Conservation (phyloP, 495 filamentous ascomycete genomes). For the Durotheca rogersii region DNA sequence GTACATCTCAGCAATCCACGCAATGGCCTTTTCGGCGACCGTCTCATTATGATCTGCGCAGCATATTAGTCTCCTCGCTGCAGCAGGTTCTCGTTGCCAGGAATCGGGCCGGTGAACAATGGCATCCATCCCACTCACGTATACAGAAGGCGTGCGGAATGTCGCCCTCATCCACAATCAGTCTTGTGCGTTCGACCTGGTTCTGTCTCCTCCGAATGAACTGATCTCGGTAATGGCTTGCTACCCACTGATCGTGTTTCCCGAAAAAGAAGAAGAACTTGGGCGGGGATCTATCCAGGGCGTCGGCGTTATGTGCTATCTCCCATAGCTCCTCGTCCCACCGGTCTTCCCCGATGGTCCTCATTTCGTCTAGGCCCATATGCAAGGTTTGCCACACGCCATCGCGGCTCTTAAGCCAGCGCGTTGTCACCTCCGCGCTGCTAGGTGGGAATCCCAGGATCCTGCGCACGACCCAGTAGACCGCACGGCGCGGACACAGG, state of each 20-base stretch:
- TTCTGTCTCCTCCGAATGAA: constrained; percentile 58
- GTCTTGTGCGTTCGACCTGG: constrained; percentile 54
- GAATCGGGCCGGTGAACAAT: background rate
- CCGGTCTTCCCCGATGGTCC: constrained; percentile 67
- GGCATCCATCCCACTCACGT: constrained; percentile 46
- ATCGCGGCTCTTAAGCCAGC: constrained; percentile 61
- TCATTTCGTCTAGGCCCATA: constrained; percentile 67
- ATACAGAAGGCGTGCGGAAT: constrained; percentile 84
- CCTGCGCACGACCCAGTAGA: constrained; percentile 46
- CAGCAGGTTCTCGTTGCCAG: background rate
- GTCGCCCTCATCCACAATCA: constrained; percentile 71
- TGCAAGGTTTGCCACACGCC: constrained; percentile 72
- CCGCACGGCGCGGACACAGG: constrained; percentile 44
- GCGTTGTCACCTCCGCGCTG: constrained; percentile 59
- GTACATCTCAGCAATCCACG: constrained; percentile 61
- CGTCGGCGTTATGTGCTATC: constrained; percentile 44
- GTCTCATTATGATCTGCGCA: constrained; percentile 57
- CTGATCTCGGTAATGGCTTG: constrained; percentile 68
- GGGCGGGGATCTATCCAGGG: constrained; percentile 37
- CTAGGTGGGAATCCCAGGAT: constrained; percentile 58
- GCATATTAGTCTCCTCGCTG: constrained; percentile 9
- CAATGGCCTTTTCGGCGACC: constrained; percentile 65
- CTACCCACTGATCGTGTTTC: constrained; percentile 78
- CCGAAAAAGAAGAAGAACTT: constrained; percentile 82
- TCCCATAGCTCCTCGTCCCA: constrained; percentile 87